A percentile compares a stretch with the other conserved stretches of the same genome.
These are phyloP conservation scores for Pterocarpus macrocarpus DNA, from an alignment of 306 rosid species.

Conservation along the genomic window DNA sequence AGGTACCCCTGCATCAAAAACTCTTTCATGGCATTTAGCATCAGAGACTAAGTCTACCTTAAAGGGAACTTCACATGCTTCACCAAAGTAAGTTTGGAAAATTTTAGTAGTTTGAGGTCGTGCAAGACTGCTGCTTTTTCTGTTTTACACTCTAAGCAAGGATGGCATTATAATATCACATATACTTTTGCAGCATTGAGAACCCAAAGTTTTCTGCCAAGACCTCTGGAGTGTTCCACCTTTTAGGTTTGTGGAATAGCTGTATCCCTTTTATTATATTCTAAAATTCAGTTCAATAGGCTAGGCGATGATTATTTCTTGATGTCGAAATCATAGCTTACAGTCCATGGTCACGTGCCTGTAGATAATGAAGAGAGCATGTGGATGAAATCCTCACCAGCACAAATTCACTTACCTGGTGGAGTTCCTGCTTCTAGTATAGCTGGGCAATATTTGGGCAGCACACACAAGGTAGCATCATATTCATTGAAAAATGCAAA, in stretches of 20 bases:
- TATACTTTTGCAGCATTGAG: constrained; percentile 59
- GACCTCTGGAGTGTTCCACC: constrained; percentile 80
- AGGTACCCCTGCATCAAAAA: constrained; percentile 80
- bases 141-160: constrained; percentile 28
- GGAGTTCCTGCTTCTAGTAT: constrained; percentile 69
- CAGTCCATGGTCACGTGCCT: constrained; percentile 42
- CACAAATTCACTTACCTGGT: constrained; percentile 55
- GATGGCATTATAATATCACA: constrained; percentile 15
- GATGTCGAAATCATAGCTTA: constrained; percentile 36
- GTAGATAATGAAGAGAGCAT: constrained; percentile 70
- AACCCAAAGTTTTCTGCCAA: constrained; percentile 64
- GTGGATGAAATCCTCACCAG: constrained; percentile 61
- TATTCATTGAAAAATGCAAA: constrained; percentile 39
- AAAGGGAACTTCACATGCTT: constrained; percentile 67
- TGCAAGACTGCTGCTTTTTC: constrained; percentile 16
- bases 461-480: constrained; percentile 58
- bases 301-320: constrained; percentile 33
- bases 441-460: constrained; percentile 56
- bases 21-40: constrained; percentile 98
- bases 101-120: constrained; percentile 9
- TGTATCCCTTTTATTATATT: constrained; percentile 8
- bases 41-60: constrained; percentile 93
- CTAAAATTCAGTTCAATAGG: constrained; percentile 34
- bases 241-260: constrained; percentile 69
- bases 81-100: constrained; percentile 63